Percentiles rank a stretch among this genome's conserved stretches.
Evolutionary conservation across 1,284 basidiomycete genomes (phyloP).

Genomic region (Irpex lacteus): DNA sequence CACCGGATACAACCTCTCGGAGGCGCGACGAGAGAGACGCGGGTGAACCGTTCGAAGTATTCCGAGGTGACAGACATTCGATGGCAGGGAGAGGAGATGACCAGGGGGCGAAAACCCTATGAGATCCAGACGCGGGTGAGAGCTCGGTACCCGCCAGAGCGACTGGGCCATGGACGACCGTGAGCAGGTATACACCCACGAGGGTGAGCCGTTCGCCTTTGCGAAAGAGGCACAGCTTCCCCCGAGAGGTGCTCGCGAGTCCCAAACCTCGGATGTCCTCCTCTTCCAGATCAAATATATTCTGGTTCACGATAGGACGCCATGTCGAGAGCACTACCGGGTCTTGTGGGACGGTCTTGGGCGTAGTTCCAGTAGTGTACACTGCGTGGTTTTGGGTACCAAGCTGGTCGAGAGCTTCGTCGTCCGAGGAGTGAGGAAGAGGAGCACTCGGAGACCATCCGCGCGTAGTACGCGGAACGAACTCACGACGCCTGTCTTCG

Average conservation of each 20-base stretch:
- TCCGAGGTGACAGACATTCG: conserved; percentile 24
- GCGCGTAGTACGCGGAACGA: conserved; percentile 22
- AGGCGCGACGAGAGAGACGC: conserved; percentile 14
- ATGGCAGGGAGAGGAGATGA: conserved; percentile 66
- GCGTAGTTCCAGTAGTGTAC: background rate
- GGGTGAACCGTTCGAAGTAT: background rate
- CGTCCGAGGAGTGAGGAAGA: conserved; percentile 49
- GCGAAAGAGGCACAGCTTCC: conserved; percentile 40
- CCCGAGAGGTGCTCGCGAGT: conserved; percentile 14
- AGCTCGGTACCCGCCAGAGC: conserved; percentile 49
- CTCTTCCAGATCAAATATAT: conserved; percentile 40
- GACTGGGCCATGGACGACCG: conserved; percentile 54
- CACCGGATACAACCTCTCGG: conserved; percentile 7
- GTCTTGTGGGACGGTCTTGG: conserved; percentile 15
- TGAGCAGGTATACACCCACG: conserved; percentile 53
- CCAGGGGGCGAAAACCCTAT: conserved; percentile 62
- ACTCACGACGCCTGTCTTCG: background rate
- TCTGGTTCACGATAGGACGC: conserved; percentile 39
- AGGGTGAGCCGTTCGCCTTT: conserved; percentile 52
- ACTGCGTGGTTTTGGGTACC: background rate
- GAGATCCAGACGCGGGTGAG: conserved; percentile 33
- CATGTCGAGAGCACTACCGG: conserved; percentile 39
- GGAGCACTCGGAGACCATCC: conserved; percentile 56
- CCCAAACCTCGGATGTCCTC: conserved; percentile 34
- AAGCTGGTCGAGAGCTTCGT: conserved; percentile 34